Percentiles rank a stretch among this genome's conserved stretches.
These are phyloP conservation scores for Xylariomycetidae sp. DNA, from an alignment of 2,329 filamentous ascomycete species.

Conservation along the genomic window DNA sequence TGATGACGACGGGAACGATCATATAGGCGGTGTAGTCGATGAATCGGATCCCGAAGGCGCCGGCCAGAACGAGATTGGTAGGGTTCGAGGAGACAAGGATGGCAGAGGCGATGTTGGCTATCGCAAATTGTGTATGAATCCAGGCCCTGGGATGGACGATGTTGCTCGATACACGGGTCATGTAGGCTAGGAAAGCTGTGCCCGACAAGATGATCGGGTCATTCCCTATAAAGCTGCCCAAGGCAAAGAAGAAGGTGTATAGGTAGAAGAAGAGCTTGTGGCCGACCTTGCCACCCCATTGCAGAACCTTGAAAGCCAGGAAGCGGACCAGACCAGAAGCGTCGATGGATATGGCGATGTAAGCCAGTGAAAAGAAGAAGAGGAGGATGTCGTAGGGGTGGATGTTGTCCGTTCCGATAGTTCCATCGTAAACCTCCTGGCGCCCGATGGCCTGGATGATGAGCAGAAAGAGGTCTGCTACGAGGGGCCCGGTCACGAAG, in stretches of 20 bases:
- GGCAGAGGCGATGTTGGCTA: conserved; percentile 68
- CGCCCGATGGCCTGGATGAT: conserved; percentile 63
- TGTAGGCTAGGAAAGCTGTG: conserved; percentile 69
- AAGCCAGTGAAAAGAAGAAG: conserved; percentile 68
- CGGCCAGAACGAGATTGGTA: conserved; percentile 68
- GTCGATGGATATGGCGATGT: conserved; percentile 73
- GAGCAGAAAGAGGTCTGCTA: conserved; percentile 65
- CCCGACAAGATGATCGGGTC: conserved; percentile 71
- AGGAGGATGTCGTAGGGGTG: conserved; percentile 66
- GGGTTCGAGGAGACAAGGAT: conserved; percentile 74
- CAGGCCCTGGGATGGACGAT: conserved; percentile 65
- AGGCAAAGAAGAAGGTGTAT: conserved; percentile 63
- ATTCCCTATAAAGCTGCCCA: conserved; percentile 66
- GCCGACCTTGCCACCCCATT: conserved; percentile 61
- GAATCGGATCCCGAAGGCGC: conserved; percentile 66
- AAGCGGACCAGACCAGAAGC: conserved; percentile 67
- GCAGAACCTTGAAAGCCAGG: conserved; percentile 63
- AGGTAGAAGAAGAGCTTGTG: conserved; percentile 66
- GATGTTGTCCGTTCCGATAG: conserved; percentile 59
- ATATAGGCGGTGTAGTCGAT: conserved; percentile 72
- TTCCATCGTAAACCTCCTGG: conserved; percentile 63
- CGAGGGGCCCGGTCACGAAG: conserved; percentile 63
- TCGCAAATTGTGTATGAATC: conserved; percentile 66
- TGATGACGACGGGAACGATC: conserved; percentile 65
- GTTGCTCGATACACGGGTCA: conserved; percentile 69